phyloP scores from a whole-genome alignment of 2,329 filamentous ascomycete species.

The Nigrospora oryzae region DNA sequence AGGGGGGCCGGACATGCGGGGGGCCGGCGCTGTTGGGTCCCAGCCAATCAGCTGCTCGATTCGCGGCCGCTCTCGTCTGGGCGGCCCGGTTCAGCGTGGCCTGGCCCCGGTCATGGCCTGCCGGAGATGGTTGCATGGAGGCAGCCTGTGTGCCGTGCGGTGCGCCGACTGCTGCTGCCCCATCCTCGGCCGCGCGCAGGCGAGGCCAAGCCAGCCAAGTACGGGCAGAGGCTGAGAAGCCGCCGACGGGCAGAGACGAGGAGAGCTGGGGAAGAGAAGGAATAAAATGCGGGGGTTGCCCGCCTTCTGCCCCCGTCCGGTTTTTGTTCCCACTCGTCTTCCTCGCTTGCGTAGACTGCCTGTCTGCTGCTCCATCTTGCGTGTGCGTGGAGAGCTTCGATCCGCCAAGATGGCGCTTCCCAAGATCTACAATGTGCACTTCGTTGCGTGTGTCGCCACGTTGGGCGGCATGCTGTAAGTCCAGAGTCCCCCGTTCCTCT shows the following conservation, averaged over 20 bases:
- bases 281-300: not conserved
- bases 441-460: constrained; percentile 41
- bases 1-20: not conserved
- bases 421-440: constrained; percentile 45
- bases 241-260: too few relatives aligned
- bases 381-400: not conserved
- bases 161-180: too few relatives aligned
- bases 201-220: too few relatives aligned
- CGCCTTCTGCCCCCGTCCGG: not conserved
- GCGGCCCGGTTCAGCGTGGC: too few relatives aligned
- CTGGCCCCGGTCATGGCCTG: too few relatives aligned
- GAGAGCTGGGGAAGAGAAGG: not conserved
- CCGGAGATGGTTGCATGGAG: too few relatives aligned
- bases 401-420: constrained; percentile 22
- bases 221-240: too few relatives aligned
- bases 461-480: constrained; percentile 38
- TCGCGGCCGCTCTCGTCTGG: too few relatives aligned
- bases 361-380: not conserved
- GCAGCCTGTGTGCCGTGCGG: too few relatives aligned
- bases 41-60: too few relatives aligned
- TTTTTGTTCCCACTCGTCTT: not conserved
- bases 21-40: not conserved
- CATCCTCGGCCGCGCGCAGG: too few relatives aligned
- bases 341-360: not conserved
- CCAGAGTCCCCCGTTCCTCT: not conserved